Conservation (phyloP, 129 eudicot species). For the Flaveria robusta region DNA sequence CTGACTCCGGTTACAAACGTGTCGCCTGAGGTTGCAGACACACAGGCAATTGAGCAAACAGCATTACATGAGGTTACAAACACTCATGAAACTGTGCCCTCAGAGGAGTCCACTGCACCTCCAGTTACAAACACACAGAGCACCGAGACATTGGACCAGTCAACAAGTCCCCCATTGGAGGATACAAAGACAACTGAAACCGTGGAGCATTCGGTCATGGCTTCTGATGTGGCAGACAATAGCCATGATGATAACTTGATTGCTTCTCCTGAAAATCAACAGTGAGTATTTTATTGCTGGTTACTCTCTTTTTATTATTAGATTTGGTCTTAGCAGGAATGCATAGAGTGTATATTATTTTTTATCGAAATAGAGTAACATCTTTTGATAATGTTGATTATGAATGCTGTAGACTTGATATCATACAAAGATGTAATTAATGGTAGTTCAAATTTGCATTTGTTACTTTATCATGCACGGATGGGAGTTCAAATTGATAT, state of each 20-base stretch:
- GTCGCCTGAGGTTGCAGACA: conserved; percentile 17
- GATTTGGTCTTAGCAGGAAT: conserved; percentile 6
- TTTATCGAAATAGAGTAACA: neutral
- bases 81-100: conserved; percentile 26
- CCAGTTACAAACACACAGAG: conserved; percentile 19
- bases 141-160: conserved; percentile 26
- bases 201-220: conserved; percentile 25
- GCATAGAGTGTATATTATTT: neutral
- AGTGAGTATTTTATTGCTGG: conserved; percentile 32
- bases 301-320: neutral
- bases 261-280: conserved; percentile 32
- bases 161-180: conserved; percentile 16
- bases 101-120: conserved; percentile 9
- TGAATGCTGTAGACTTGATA: neutral
- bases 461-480: neutral
- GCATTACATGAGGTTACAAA: conserved; percentile 14
- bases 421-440: neutral
- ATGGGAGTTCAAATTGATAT: conserved; percentile 2
- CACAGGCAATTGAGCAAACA: conserved; percentile 23
- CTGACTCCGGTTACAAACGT: neutral
- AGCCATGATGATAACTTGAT: conserved; percentile 35
- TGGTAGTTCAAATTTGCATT: neutral
- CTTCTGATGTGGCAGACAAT: conserved; percentile 24
- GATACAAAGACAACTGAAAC: conserved; percentile 27
- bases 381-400: neutral